Conservation (phyloP, 345 rosid species). For the Mallotus nudiflorus region DNA sequence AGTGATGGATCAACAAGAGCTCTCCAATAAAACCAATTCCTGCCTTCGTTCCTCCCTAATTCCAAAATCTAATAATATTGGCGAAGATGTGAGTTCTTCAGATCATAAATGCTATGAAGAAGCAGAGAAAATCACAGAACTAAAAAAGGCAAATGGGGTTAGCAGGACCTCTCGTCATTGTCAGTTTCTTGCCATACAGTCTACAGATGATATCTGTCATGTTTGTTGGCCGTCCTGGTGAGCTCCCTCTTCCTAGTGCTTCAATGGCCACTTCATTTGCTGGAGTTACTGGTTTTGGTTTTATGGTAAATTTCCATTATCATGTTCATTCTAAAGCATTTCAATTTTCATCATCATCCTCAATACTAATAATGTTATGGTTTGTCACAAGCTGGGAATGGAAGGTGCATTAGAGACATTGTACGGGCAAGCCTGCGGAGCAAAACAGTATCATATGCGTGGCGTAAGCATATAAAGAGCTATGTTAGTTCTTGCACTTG, state of each 20-base stretch:
- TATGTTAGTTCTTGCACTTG: constrained; percentile 28
- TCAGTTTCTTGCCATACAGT: constrained; percentile 32
- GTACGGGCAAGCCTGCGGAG: constrained; percentile 41
- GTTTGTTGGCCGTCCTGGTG: constrained; percentile 41
- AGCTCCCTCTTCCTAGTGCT: constrained; percentile 40
- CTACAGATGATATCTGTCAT: constrained; percentile 38
- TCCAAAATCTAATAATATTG: background rate
- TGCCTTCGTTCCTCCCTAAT: constrained; percentile 14
- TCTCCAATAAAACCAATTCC: background rate
- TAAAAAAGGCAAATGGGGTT: constrained; percentile 35
- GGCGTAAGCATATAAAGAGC: constrained; percentile 41
- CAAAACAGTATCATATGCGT: constrained; percentile 32
- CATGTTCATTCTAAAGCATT: too few species aligned
- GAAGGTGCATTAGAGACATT: constrained; percentile 41
- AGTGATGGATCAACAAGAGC: constrained; percentile 22
- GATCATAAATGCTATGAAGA: constrained; percentile 1
- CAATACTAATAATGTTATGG: too few species aligned
- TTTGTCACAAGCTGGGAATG: constrained; percentile 35
- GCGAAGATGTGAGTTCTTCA: background rate
- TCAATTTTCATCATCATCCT: too few species aligned
- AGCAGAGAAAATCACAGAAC: constrained; percentile 22
- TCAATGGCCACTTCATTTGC: constrained; percentile 50
- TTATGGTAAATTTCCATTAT: constrained; percentile 39
- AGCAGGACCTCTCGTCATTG: constrained; percentile 38
- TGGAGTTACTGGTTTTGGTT: constrained; percentile 40